These are phyloP conservation scores for Mortierella sp. DNA, from an alignment of 371 early-diverging fungal genomes.

Conservation along the genomic window DNA sequence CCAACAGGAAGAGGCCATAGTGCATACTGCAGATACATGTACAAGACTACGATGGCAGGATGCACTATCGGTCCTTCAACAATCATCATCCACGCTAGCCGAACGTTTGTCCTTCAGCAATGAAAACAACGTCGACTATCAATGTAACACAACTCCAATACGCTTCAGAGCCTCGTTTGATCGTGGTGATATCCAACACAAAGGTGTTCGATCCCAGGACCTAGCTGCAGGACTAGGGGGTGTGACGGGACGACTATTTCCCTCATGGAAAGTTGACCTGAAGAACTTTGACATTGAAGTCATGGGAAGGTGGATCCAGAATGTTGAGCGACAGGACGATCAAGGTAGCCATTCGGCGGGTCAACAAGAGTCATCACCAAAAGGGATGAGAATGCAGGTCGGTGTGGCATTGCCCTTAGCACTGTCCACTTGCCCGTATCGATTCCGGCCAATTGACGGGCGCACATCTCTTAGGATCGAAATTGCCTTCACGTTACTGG, in stretches of 20 bases:
- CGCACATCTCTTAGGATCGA: constrained; percentile 46
- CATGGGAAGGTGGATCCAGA: constrained; percentile 26
- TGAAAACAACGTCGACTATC: neutral
- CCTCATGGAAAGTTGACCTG: constrained; percentile 40
- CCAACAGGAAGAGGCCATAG: neutral
- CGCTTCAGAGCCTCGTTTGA: constrained; percentile 44
- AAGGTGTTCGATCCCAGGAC: constrained; percentile 46
- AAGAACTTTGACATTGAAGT: constrained; percentile 35
- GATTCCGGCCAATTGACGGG: constrained; percentile 36
- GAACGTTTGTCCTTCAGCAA: constrained; percentile 4
- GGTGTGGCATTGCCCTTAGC: constrained; percentile 32
- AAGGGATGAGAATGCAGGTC: constrained; percentile 24
- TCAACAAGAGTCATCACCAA: neutral
- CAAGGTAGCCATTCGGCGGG: neutral
- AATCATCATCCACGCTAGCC: constrained; percentile 15
- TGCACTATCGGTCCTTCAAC: constrained; percentile 20
- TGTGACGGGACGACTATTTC: constrained; percentile 27
- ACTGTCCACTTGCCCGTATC: constrained; percentile 36
- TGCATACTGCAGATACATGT: neutral
- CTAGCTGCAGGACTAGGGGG: constrained; percentile 36
- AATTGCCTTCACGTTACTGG: constrained; percentile 33
- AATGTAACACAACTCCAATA: neutral
- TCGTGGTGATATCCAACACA: constrained; percentile 38
- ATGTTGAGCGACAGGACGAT: too few relatives aligned
- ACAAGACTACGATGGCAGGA: constrained; percentile 22